These are phyloP conservation scores for Sarocladium brachiariae DNA, from an alignment of 2,329 filamentous ascomycete genomes.

Conservation along the genomic window DNA sequence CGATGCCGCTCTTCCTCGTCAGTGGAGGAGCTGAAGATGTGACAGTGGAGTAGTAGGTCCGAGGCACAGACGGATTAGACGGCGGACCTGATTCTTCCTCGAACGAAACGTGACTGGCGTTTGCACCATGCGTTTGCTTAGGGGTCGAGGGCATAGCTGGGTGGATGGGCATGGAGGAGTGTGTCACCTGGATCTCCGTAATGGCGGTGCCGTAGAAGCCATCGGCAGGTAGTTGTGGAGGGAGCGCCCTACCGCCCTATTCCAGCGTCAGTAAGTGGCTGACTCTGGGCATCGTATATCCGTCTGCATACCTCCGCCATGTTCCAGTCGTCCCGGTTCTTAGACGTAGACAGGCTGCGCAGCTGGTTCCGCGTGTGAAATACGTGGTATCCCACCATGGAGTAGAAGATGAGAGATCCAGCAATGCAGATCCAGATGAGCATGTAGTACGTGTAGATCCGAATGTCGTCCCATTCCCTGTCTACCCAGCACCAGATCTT, in stretches of 20 bases:
- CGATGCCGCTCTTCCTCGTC: neutral
- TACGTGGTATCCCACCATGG: conserved; percentile 52
- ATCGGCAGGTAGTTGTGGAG: conserved; percentile 21
- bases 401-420: conserved; percentile 47
- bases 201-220: conserved; percentile 44
- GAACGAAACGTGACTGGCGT: conserved; percentile 17
- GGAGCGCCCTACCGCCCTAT: conserved; percentile 5
- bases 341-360: conserved; percentile 41
- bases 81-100: conserved; percentile 13
- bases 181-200: conserved; percentile 42
- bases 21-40: conserved; percentile 18
- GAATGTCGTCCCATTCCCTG: conserved; percentile 44
- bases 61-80: conserved; percentile 12
- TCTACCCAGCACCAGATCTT: conserved; percentile 61
- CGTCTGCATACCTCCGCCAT: conserved; percentile 19
- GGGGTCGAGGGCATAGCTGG: conserved; percentile 16
- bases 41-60: conserved; percentile 28
- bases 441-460: conserved; percentile 56
- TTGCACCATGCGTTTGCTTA: conserved; percentile 15
- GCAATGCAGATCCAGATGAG: conserved; percentile 55
- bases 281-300: neutral
- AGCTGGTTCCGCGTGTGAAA: conserved; percentile 51
- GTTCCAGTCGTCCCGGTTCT: conserved; percentile 20
- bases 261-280: conserved; percentile 13
- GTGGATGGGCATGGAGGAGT: conserved; percentile 19